A percentile compares a stretch with the other conserved stretches of the same genome.
phyloP scores from a whole-genome alignment of 139 green algal genomes.

The Chlamydomonas urium region DNA sequence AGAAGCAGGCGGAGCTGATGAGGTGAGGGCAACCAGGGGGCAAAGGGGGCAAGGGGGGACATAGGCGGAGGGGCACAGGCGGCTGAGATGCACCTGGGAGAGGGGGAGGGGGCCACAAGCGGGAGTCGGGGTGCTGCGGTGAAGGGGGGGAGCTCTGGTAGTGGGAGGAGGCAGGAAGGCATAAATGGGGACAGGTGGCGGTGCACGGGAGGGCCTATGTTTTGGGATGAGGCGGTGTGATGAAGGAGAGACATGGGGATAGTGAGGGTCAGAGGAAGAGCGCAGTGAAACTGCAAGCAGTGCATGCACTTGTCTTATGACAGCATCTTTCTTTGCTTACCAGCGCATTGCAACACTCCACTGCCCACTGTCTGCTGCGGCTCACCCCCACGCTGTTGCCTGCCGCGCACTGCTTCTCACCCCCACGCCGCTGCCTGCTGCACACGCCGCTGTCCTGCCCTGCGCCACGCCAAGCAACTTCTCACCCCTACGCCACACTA shows the following conservation, averaged over 20 bases:
- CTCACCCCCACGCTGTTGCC: too few species aligned
- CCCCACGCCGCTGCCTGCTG: background rate
- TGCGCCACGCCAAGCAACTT: background rate
- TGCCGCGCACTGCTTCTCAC: background rate
- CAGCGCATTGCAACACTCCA: too few species aligned
- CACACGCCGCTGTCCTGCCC: background rate
- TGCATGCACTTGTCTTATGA: too few species aligned
- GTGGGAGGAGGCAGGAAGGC: background rate
- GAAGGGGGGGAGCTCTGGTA: background rate
- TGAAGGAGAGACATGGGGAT: too few species aligned
- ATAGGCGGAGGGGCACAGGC: background rate
- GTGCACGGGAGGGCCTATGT: background rate
- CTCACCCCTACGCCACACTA: background rate
- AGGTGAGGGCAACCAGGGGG: conserved; percentile 19
- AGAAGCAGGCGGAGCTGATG: conserved; percentile 60
- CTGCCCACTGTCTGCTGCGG: too few species aligned
- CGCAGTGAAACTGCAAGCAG: too few species aligned
- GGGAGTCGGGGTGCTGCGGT: background rate
- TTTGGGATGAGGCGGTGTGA: too few species aligned
- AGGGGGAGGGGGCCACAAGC: background rate
- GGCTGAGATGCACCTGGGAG: too few species aligned
- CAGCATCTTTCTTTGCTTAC: too few species aligned
- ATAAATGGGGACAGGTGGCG: background rate
- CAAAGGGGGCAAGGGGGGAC: background rate
- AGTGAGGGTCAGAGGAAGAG: too few species aligned